Evolutionary conservation across 2,329 filamentous ascomycete species (phyloP).

Genomic region (Talaromyces sp.): DNA sequence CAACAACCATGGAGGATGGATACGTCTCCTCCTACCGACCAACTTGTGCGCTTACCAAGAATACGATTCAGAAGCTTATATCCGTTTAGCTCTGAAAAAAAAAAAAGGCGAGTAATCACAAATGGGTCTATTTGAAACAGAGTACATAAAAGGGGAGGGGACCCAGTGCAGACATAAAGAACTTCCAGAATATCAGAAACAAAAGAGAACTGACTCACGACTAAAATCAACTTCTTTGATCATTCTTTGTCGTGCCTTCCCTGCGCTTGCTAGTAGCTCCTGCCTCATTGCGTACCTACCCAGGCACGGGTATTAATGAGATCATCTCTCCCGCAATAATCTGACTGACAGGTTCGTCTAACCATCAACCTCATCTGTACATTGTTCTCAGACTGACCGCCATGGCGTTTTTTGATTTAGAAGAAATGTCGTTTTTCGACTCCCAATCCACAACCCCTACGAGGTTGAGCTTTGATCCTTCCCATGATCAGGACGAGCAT

Average conservation of each 20-base stretch:
- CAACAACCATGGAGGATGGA: not conserved
- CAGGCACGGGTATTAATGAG: not conserved
- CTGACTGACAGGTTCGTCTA: not conserved
- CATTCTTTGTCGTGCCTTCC: not conserved
- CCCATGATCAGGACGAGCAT: not conserved
- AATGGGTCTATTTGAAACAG: not conserved
- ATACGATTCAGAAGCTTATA: not conserved
- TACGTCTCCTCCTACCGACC: not conserved
- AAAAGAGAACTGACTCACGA: not conserved
- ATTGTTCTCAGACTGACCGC: not conserved
- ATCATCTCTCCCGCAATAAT: not conserved
- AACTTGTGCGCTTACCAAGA: not conserved
- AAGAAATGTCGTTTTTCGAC: constrained; percentile 13
- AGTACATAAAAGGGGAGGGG: not conserved
- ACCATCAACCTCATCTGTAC: not conserved
- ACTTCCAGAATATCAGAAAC: not conserved
- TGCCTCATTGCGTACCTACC: not conserved
- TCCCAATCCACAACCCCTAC: constrained; percentile 15
- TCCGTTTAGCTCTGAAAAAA: not conserved
- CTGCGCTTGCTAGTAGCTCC: not conserved
- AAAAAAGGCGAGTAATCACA: not conserved
- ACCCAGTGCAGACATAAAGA: not conserved
- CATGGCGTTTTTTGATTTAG: not conserved
- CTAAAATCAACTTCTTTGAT: not conserved
- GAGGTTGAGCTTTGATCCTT: constrained; percentile 11